Evolutionary conservation across 1,284 basidiomycete genomes (phyloP), one percentile per base, ranked within the genome.

Genomic region (Leccinum subrobustum): DNA sequence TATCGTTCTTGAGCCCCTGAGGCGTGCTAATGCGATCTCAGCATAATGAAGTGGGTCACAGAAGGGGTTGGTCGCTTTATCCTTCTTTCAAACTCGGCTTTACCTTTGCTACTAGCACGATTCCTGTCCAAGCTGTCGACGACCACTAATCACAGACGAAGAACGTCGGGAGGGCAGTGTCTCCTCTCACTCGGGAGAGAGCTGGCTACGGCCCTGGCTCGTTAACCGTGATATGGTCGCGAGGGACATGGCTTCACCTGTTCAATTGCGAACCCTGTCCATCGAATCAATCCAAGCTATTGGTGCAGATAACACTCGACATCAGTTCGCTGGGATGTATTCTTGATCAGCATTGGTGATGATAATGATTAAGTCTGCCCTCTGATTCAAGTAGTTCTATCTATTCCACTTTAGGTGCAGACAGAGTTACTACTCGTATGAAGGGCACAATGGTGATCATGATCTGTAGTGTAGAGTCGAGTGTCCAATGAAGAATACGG

Each of bases 61-160:
- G 81, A 82, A 54, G 82, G 81, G 57, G 87, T 88, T 70, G 59
- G 82, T 77, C 9, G 25, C 37, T 59, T 64, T 56, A 14, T 55
- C 31, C 2, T 16, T 52, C 31, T 54, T 47, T 52, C 27, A 37
- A 60, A 58, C 52, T 39, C 11, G 20, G 12, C 33, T 67, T 67
- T 31, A 64, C 57, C 63, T 29, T 52, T 59, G 11, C 54, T 35
- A 18, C 33, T 60, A 88, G 87, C 82, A 86, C 62, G 77, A 81
- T 58, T 81, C 86, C 1, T 88, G 87, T 68, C 86, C 87, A 8
- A 79, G 82, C 63, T 88, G 87, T 70, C 83, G 87, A 59, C 77
- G 74, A 29, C 72, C 77, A 18, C 75, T 87, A 12, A 63, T 82
- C 25, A 33, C 64, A 12, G 58, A 63, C 14, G 59, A 60, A 23